A percentile compares a stretch with the other conserved stretches of the same genome.
Evolutionary conservation across 2,329 filamentous ascomycete genomes (phyloP).

Genomic region (Fusarium globosum): DNA sequence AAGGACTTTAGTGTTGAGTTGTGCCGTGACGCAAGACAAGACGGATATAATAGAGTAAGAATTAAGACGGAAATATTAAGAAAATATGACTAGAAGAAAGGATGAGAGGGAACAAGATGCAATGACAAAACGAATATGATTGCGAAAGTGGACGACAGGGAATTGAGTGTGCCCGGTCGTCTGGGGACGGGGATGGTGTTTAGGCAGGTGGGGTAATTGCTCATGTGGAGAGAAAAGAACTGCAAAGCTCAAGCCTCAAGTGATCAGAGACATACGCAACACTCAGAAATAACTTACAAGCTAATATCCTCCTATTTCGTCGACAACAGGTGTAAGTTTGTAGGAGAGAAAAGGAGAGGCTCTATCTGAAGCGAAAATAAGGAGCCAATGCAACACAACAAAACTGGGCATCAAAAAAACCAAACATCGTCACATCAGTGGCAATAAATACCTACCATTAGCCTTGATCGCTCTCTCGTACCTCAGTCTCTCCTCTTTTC

Average conservation of each 20-base stretch:
- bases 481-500: slow-evolving; percentile 14
- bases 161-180: slow-evolving; percentile 4
- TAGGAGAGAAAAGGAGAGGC: background rate
- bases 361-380: background rate
- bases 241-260: slow-evolving; percentile 36
- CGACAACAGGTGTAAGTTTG: background rate
- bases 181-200: slow-evolving; percentile 34
- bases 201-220: slow-evolving; percentile 35
- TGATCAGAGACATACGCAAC: slow-evolving; percentile 17
- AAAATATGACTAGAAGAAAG: background rate
- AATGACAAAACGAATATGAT: slow-evolving; percentile 15
- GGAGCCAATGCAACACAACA: slow-evolving; percentile 3
- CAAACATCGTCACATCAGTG: slow-evolving; percentile 29
- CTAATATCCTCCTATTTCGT: background rate
- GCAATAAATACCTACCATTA: slow-evolving; percentile 32
- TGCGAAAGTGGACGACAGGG: slow-evolving; percentile 19
- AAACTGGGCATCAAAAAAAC: slow-evolving; percentile 26
- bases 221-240: slow-evolving; percentile 35
- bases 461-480: slow-evolving; percentile 32
- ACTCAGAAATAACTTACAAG: background rate
- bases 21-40: background rate
- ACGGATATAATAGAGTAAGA: background rate
- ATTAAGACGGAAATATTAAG: slow-evolving; percentile 4
- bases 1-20: background rate
- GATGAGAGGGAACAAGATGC: background rate